Base-by-base conservation (phyloP, 352 stramenopile species). In the Phytophthora ohioensis region DNA sequence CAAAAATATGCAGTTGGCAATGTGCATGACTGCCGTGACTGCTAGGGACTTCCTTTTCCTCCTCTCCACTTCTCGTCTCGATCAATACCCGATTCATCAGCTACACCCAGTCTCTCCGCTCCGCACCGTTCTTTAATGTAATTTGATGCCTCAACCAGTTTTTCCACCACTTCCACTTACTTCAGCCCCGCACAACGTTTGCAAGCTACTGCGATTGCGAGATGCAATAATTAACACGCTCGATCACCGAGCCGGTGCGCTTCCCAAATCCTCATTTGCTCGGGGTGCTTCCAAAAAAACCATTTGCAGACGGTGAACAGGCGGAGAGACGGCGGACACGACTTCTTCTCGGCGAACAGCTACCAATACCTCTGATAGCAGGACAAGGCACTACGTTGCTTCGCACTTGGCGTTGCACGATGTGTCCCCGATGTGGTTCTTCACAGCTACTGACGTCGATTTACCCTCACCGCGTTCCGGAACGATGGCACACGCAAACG, bases 341-440 rank as follows among this genome's bases (percentile, higher is more conserved):
- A 46, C 43, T 69, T 67, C 43, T 62, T 53, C 57, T 66, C 53
- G 60, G 34, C 34, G 30, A 66, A 41, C 27, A 55, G 56, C 59
- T 74, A 78, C 52, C 43, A 64, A 63, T 64, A 57, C 21, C 55
- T 71, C 42, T 54, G 36, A 39, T 36, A 56, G 9, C n/a, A 46
- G 38, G 30, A 47, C 30, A 55, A 47, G 4, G 30, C 34, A 3
- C 15, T 38, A 35, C 35, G 47, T 55, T 51, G 52, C 36, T 66
- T 58, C 13, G 36, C 8, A 12, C 31, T 52, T 12, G 42, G 49
- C n/a, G 5, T 7, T 68, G 35, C 31, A 36, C 35, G 13, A 63
- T 54, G 55, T 46, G 32, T 56, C 48, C 27, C 47, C 12, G 12
- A 12, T 56, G 41, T 31, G 17, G n/a, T 47, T 41, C 35, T 63